Evolutionary conservation across 176 grass and related monocot genomes (phyloP).

Genomic region (Oryza punctata): DNA sequence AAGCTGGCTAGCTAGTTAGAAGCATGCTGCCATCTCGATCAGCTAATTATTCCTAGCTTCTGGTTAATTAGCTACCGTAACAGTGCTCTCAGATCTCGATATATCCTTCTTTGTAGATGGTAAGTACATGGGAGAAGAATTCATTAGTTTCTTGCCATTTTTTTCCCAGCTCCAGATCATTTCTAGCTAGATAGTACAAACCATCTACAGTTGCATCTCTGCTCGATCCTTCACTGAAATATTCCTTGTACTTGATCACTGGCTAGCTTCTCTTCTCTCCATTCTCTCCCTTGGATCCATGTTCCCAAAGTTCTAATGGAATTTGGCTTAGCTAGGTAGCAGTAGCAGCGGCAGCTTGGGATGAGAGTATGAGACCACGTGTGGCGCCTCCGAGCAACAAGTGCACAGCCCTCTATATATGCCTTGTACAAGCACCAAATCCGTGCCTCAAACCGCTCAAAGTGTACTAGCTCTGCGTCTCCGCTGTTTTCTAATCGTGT

Average conservation of each 20-base stretch:
- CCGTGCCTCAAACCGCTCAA: constrained; percentile 49
- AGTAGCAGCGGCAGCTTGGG: neutral
- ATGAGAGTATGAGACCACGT: constrained; percentile 32
- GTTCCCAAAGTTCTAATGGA: constrained; percentile 54
- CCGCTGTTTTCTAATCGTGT: constrained; percentile 48
- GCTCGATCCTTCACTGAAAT: constrained; percentile 60
- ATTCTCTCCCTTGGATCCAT: constrained; percentile 23
- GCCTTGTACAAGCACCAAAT: constrained; percentile 94
- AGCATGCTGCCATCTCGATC: constrained; percentile 14
- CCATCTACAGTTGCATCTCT: constrained; percentile 35
- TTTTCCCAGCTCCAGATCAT: constrained; percentile 35
- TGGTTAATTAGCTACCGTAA: constrained; percentile 13
- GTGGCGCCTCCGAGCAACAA: constrained; percentile 49
- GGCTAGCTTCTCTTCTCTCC: constrained; percentile 33
- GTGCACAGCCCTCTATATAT: constrained; percentile 94
- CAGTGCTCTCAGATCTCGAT: constrained; percentile 37
- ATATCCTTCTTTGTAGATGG: constrained; percentile 13
- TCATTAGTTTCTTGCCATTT: constrained; percentile 28
- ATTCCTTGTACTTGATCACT: constrained; percentile 68
- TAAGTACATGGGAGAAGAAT: constrained; percentile 26
- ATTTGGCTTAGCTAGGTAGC: neutral
- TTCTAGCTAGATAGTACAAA: constrained; percentile 43
- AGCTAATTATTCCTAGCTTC: neutral
- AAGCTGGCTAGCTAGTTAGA: neutral
- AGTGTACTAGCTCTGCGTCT: constrained; percentile 51